Conservation (phyloP, 805 yeast species). For the Wickerhamomyces mucosus region DNA sequence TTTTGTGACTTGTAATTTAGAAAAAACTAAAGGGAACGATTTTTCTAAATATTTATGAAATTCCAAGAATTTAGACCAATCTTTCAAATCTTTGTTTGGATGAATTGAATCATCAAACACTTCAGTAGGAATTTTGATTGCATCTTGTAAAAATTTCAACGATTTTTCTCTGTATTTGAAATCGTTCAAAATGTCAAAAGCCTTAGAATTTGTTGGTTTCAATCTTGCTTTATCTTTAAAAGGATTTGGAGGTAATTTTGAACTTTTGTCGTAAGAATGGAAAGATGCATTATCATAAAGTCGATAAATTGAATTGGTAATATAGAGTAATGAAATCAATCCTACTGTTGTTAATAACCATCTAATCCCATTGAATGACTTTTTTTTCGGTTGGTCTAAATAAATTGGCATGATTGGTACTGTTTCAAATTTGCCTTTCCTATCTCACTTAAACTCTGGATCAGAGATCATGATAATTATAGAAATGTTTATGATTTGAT, state of each 20-base stretch:
- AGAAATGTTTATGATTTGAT: no score
- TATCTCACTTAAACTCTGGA: no score
- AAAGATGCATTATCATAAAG: no score
- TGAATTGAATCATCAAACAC: slow-evolving; percentile 41
- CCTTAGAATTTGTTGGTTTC: background rate
- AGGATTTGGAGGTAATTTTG: background rate
- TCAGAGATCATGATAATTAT: no score
- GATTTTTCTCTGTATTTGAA: background rate
- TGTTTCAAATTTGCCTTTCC: no score
- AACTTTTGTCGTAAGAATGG: no score
- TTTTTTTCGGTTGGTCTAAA: no score
- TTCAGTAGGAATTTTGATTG: slow-evolving; percentile 57
- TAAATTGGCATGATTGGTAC: no score
- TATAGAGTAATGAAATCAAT: no score
- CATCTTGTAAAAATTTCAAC: slow-evolving; percentile 26
- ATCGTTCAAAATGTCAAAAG: background rate
- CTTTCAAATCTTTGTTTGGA: slow-evolving; percentile 21
- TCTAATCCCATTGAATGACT: no score
- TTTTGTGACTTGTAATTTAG: slow-evolving; percentile 36
- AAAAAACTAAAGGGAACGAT: slow-evolving; percentile 48
- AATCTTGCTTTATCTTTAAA: background rate
- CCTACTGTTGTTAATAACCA: no score
- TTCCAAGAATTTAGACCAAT: slow-evolving; percentile 25
- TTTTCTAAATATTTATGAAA: slow-evolving; percentile 42
- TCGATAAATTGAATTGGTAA: no score